Evolutionary conservation across 1,139 yeast genomes (phyloP).

Genomic region (Scheffersomyces parashehatae): DNA sequence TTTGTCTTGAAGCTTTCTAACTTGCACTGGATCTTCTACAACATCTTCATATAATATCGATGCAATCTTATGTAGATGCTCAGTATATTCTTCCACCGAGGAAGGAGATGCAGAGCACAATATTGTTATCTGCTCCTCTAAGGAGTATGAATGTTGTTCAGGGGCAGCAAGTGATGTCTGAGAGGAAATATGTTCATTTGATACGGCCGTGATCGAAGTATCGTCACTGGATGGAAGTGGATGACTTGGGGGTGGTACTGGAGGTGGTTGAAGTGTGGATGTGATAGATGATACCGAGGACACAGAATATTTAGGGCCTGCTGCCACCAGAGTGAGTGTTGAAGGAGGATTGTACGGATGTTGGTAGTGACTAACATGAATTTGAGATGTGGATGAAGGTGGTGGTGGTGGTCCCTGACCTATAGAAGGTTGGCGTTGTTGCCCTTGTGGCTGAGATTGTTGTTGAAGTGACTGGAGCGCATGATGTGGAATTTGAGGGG

Average conservation of each 20-base stretch:
- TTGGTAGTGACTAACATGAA: not conserved
- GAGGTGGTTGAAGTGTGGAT: too few species aligned
- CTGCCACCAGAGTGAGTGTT: constrained; percentile 3
- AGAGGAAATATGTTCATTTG: not conserved
- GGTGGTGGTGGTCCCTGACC: constrained; percentile 4
- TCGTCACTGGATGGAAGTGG: not conserved
- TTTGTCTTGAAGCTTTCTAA: constrained; percentile 23
- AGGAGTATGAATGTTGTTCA: constrained; percentile 9
- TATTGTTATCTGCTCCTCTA: constrained; percentile 30
- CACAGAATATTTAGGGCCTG: not conserved
- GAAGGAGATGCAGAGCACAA: constrained; percentile 31
- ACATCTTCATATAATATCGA: constrained; percentile 25
- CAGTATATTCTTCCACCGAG: constrained; percentile 37
- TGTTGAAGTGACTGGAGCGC: constrained; percentile 4
- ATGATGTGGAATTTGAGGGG: constrained; percentile 4
- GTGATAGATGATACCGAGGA: too few species aligned
- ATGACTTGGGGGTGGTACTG: too few species aligned
- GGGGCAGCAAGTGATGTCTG: not conserved
- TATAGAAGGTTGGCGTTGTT: constrained; percentile 7
- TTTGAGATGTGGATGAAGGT: not conserved
- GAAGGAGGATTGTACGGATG: constrained; percentile 2
- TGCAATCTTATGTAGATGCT: constrained; percentile 37
- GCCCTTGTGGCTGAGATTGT: constrained; percentile 4
- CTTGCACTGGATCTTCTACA: constrained; percentile 13
- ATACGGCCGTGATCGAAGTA: not conserved